A percentile compares a stretch with the other conserved stretches of the same genome.
phyloP scores from a whole-genome alignment of 2,329 filamentous ascomycete genomes.

The Huntiella moniliformis region DNA sequence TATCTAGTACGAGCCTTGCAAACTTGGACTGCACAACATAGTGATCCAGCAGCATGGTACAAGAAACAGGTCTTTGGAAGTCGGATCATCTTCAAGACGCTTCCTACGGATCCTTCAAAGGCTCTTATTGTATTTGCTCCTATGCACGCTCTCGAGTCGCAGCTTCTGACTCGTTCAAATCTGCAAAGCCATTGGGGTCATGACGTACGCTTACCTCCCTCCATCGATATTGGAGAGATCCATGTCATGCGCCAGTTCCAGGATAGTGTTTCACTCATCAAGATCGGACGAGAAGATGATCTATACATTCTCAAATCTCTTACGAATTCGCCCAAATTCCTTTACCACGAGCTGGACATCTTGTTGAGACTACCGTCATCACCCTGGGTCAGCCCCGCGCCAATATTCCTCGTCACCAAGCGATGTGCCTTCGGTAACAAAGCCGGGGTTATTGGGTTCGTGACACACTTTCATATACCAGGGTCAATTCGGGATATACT shows the following conservation, averaged over 20 bases:
- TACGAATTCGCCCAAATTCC: conserved; percentile 36
- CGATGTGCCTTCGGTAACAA: conserved; percentile 36
- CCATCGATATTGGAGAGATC: conserved; percentile 31
- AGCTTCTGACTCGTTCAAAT: conserved; percentile 26
- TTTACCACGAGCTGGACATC: conserved; percentile 41
- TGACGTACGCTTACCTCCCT: conserved; percentile 23
- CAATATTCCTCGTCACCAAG: conserved; percentile 36
- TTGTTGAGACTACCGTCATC: conserved; percentile 27
- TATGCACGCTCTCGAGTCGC: conserved; percentile 34
- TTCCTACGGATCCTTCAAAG: conserved; percentile 28
- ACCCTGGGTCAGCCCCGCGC: conserved; percentile 31
- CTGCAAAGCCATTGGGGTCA: conserved; percentile 27
- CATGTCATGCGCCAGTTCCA: conserved; percentile 34
- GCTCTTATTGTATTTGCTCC: conserved; percentile 28
- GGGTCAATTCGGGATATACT: conserved; percentile 37
- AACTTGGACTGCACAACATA: conserved; percentile 24
- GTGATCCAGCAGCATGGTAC: conserved; percentile 21
- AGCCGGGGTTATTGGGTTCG: conserved; percentile 36
- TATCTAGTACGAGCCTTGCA: conserved; percentile 37
- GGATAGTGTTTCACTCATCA: conserved; percentile 39
- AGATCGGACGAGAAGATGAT: conserved; percentile 16
- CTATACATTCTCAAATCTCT: conserved; percentile 38
- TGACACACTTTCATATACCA: conserved; percentile 32
- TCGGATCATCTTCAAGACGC: conserved; percentile 32
- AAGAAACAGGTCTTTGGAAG: conserved; percentile 36